Conservation (phyloP, 1,284 basidiomycete species). For the Irpex lacteus region DNA sequence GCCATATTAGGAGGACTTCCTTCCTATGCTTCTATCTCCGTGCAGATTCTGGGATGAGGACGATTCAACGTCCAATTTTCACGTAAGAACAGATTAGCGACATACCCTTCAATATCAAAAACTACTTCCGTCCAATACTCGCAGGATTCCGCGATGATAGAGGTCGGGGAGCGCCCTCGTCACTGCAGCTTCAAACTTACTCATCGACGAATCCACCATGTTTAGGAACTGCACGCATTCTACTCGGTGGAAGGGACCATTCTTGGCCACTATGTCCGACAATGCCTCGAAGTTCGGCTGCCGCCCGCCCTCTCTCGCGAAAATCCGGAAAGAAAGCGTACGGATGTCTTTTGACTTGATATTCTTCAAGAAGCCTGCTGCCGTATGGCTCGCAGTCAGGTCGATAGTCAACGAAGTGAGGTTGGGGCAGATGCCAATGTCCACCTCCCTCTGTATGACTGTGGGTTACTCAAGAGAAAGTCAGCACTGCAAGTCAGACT, state of each 20-base stretch:
- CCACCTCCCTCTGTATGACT: background rate
- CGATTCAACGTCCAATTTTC: too few relatives aligned
- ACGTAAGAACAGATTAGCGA: too few relatives aligned
- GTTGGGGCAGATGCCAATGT: background rate
- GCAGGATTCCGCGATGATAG: background rate
- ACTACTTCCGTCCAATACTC: background rate
- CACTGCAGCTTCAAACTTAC: background rate
- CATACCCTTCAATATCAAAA: too few relatives aligned
- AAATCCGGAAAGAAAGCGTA: background rate
- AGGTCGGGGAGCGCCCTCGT: background rate
- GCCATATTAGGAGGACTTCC: too few relatives aligned
- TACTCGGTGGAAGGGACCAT: background rate
- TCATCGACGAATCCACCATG: background rate
- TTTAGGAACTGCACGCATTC: background rate
- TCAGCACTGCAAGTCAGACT: too few relatives aligned
- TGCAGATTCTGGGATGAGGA: too few relatives aligned
- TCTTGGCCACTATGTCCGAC: background rate
- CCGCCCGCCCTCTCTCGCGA: background rate
- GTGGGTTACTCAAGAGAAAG: background rate
- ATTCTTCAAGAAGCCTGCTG: background rate
- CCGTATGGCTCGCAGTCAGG: background rate
- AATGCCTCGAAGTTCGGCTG: background rate
- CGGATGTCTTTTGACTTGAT: background rate
- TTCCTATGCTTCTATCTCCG: too few relatives aligned
- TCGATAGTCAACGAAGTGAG: background rate